Evolutionary conservation across 257 asterid species (phyloP).

Genomic region (Nicotiana noctiflora): DNA sequence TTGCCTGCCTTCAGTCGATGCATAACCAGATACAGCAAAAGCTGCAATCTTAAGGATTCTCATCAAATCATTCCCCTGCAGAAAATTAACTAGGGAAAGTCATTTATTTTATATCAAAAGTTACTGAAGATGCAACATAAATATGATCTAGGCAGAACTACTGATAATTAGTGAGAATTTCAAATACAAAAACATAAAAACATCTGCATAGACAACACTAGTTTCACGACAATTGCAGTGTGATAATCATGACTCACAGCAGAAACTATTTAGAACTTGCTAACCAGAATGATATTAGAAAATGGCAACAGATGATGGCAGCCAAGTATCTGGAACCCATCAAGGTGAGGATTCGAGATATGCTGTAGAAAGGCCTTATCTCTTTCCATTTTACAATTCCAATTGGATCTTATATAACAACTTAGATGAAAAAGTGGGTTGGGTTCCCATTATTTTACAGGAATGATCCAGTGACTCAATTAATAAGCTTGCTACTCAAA

Average conservation of each 20-base stretch:
- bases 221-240: background rate
- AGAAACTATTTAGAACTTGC: background rate
- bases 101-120: background rate
- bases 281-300: background rate
- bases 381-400: background rate
- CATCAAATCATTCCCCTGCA: constrained; percentile 96
- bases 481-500: background rate
- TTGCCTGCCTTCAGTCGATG: constrained; percentile 96
- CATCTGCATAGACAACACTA: background rate
- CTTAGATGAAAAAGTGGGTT: background rate
- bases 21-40: constrained; percentile 98
- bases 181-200: background rate
- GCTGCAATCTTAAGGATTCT: constrained; percentile 92
- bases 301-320: background rate
- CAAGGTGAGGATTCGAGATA: background rate
- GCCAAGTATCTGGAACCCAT: background rate
- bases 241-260: background rate
- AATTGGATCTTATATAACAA: background rate
- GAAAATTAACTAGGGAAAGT: constrained; percentile 14
- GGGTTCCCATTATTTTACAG: background rate
- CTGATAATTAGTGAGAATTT: background rate
- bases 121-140: constrained; percentile 1
- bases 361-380: background rate
- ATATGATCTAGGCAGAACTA: background rate
- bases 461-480: background rate